Conservation (phyloP, 148 eudicot genomes). For the Rhododendron williamsianum region DNA sequence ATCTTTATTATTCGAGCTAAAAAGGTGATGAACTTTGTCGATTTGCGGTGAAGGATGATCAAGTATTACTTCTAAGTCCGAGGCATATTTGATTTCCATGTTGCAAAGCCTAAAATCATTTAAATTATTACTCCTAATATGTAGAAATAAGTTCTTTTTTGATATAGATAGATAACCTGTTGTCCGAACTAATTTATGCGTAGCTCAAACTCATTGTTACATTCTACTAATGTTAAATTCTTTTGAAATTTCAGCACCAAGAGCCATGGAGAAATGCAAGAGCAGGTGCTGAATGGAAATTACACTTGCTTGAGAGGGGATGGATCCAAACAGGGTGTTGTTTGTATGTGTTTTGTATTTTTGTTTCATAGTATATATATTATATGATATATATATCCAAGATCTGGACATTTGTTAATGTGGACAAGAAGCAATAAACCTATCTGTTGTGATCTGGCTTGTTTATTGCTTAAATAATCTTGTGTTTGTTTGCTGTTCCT, state of each 20-base stretch:
- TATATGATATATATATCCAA: slow-evolving; percentile 14
- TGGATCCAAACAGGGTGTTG: slow-evolving; percentile 4
- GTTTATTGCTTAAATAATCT: slow-evolving; percentile 10
- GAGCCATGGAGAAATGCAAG: slow-evolving; percentile 77
- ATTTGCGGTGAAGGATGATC: too few relatives aligned
- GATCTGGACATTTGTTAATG: slow-evolving; percentile 28
- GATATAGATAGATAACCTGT: too few relatives aligned
- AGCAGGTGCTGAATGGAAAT: slow-evolving; percentile 40
- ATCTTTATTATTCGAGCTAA: too few relatives aligned
- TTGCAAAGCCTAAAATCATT: not conserved
- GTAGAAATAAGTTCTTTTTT: too few relatives aligned
- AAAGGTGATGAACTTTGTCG: not conserved
- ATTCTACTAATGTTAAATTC: not conserved
- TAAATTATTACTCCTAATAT: not conserved
- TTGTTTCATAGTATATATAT: slow-evolving; percentile 20
- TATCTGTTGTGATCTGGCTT: slow-evolving; percentile 21
- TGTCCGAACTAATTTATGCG: too few relatives aligned
- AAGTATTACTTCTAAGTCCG: too few relatives aligned
- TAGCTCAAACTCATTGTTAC: not conserved
- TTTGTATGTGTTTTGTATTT: slow-evolving; percentile 21
- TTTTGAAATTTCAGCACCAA: slow-evolving; percentile 43
- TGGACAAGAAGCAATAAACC: slow-evolving; percentile 30
- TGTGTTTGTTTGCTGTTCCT: slow-evolving; percentile 4
- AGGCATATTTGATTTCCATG: not conserved
- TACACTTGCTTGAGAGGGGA: not conserved